Evolutionary conservation across 768 basidiomycete genomes (phyloP).

Genomic region (Tylopilus vinaceipallidus): DNA sequence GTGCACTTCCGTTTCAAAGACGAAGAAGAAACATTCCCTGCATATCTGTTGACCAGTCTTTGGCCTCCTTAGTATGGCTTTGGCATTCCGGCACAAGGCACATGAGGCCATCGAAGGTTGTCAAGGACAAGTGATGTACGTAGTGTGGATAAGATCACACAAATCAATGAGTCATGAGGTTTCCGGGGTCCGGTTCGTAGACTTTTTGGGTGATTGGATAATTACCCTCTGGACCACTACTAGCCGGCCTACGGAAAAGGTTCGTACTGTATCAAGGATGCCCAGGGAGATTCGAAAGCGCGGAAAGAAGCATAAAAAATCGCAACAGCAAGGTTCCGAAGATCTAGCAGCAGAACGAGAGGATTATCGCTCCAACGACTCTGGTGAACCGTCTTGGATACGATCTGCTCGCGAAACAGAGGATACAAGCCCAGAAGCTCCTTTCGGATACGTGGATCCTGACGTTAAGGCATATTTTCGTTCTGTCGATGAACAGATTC

Average conservation of each 20-base stretch:
- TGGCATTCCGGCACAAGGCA: conserved; percentile 67
- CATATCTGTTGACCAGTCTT: conserved; percentile 99
- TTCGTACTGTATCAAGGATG: conserved; percentile 39
- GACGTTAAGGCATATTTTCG: conserved; percentile 93
- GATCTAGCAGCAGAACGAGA: conserved; percentile 1
- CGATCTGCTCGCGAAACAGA: conserved; percentile 40
- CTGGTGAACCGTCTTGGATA: conserved; percentile 70
- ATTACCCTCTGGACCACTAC: too few relatives aligned
- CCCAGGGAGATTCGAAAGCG: conserved; percentile 74
- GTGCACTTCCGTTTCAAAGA: conserved; percentile 98
- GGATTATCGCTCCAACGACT: conserved; percentile 7
- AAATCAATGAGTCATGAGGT: background rate
- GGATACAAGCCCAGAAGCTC: conserved; percentile 60
- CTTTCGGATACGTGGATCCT: conserved; percentile 86
- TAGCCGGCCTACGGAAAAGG: too few relatives aligned
- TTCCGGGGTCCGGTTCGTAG: background rate
- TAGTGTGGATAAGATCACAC: too few relatives aligned
- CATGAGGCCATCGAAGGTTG: conserved; percentile 68
- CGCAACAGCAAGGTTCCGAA: conserved; percentile 23
- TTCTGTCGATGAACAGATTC: conserved; percentile 83
- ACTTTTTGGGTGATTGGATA: conserved; percentile 9
- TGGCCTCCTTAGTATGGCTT: conserved; percentile 89
- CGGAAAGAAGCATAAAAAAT: conserved; percentile 72
- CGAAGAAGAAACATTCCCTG: conserved; percentile 92
- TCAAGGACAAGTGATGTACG: background rate